Base-by-base conservation (phyloP, 202 grass and related monocot genomes). In the Setaria italica region DNA sequence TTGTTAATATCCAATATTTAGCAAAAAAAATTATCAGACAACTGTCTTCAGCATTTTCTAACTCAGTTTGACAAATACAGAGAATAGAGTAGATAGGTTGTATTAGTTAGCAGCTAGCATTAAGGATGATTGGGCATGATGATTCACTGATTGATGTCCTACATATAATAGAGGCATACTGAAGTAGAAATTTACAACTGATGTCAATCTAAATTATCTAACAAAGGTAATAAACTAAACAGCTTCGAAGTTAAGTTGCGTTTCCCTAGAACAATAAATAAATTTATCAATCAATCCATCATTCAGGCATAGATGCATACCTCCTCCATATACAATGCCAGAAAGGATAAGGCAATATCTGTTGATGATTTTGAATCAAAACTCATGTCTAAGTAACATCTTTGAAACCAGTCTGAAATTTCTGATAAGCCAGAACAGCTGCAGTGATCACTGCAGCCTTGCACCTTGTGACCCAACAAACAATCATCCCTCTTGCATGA, bases 301-400 rank as follows among this genome's bases (percentile, higher is more conserved):
- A 72, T 87, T 85, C 41, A 13, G 62, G 11, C 63, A 82, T 49
- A 77, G 43, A 73, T 71, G 67, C 32, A 60, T 92, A 95, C 96
- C 96, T 99, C 96, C 75, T 94, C 96, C 80, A 99, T 86, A 87
- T 82, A 95, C 56, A 99, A 76, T 85, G 94, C 86, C 82, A 99
- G 71, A 90, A 99, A 95, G 82, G 81, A 95, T 72, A 91, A 65
- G 62, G 80, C 84, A 85, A 94, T 89, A 63, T 66, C 57, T 53
- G 82, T 70, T 82, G 88, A 88, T 82, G 84, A 94, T 81, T 95
- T 83, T 42, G 72, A 83, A 75, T 84, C 60, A 80, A 83, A 49
- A 78, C 76, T 88, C 62, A 80, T 70, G 60, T 86, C 62, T 73
- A 80, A 70, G 75, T 65, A 87, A 84, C 76, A 90, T n/a, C 45